A percentile compares a stretch with the other conserved stretches of the same genome.
Evolutionary conservation across 129 eudicot species (phyloP).

Genomic region (Cynara cardunculus): DNA sequence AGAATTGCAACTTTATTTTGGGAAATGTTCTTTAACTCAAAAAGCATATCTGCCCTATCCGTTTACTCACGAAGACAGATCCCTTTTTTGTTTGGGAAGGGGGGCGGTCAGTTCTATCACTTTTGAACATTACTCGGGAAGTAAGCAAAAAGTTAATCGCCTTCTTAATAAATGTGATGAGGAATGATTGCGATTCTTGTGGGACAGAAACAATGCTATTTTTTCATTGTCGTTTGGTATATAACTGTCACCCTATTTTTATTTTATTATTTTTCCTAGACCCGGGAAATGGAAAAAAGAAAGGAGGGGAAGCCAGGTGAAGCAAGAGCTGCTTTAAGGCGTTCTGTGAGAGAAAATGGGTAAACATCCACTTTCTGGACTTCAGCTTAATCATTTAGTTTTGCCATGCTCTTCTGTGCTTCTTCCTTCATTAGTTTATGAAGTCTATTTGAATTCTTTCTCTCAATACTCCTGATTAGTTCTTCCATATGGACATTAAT

Average conservation of each 20-base stretch:
- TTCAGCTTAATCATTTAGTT: background rate
- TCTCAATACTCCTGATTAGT: background rate
- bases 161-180: background rate
- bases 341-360: constrained; percentile 96
- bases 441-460: no score
- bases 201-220: background rate
- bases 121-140: background rate
- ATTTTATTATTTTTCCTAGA: constrained; percentile 30
- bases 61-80: no score
- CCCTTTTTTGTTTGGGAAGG: no score
- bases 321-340: constrained; percentile 86
- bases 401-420: background rate
- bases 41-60: no score
- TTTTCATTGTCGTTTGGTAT: background rate
- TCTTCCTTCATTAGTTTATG: background rate
- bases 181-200: background rate
- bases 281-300: constrained; percentile 94
- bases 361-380: constrained; percentile 20
- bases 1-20: no score
- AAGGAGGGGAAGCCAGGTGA: constrained; percentile 97
- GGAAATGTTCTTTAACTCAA: no score
- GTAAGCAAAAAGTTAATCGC: background rate
- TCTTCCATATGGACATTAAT: background rate
- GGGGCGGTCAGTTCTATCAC: background rate
- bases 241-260: background rate